Evolutionary conservation across 139 green algal genomes (phyloP).

Genomic region (Chlamydomonas sp.): DNA sequence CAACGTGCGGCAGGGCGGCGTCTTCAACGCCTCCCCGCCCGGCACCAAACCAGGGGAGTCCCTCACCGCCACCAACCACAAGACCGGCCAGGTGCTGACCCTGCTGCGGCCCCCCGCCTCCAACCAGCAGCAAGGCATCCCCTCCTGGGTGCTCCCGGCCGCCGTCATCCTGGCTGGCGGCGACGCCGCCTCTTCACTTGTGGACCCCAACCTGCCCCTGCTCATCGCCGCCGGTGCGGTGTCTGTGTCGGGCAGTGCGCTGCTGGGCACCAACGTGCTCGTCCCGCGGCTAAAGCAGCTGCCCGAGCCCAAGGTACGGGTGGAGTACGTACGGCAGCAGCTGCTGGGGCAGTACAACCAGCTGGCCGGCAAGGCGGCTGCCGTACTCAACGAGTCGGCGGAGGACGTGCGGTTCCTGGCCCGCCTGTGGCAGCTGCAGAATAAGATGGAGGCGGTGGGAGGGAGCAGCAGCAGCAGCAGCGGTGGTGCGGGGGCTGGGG

Average conservation of each 20-base stretch:
- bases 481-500: not conserved
- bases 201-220: constrained; percentile 81
- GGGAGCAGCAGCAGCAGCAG: too few relatives aligned
- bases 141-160: constrained; percentile 78
- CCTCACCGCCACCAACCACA: constrained; percentile 85
- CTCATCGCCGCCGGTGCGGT: constrained; percentile 64
- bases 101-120: constrained; percentile 72
- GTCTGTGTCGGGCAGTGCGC: constrained; percentile 38
- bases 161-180: constrained; percentile 69
- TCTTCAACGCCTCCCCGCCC: constrained; percentile 71
- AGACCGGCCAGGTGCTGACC: constrained; percentile 48
- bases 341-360: constrained; percentile 80
- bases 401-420: constrained; percentile 88
- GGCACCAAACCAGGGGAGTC: constrained; percentile 81
- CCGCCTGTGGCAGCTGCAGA: constrained; percentile 88
- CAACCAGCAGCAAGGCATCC: constrained; percentile 49
- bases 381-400: constrained; percentile 47
- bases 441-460: constrained; percentile 89
- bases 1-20: constrained; percentile 41
- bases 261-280: constrained; percentile 68
- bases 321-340: constrained; percentile 77
- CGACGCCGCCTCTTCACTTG: constrained; percentile 81
- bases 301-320: constrained; percentile 55
- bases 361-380: constrained; percentile 52
- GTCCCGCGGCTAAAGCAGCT: constrained; percentile 88